A percentile compares a stretch with the other conserved stretches of the same genome.
phyloP scores from a whole-genome alignment of 2,329 filamentous ascomycete species.

The Cryphonectria japonica region DNA sequence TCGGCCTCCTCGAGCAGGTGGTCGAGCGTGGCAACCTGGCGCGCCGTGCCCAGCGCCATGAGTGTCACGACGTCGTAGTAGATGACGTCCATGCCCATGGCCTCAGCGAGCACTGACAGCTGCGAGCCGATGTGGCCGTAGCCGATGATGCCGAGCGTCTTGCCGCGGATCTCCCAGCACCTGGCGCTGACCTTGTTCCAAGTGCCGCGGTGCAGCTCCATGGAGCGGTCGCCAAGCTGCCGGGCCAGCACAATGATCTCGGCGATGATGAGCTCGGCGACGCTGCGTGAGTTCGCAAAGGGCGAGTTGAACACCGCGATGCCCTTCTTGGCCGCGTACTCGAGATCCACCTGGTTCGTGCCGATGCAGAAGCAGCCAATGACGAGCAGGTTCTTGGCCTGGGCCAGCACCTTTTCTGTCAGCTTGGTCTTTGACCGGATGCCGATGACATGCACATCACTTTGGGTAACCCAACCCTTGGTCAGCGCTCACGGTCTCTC shows the following conservation, averaged over 20 bases:
- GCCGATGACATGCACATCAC: slow-evolving; percentile 94
- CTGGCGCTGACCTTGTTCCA: slow-evolving; percentile 98
- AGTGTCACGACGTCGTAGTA: slow-evolving; percentile 95
- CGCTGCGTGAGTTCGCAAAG: slow-evolving; percentile 96
- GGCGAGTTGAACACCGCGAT: slow-evolving; percentile 99
- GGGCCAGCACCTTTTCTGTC: slow-evolving; percentile 78
- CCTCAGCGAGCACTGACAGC: slow-evolving; percentile 90
- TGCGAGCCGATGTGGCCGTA: slow-evolving; percentile 98
- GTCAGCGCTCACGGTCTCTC: not conserved
- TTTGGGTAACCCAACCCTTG: slow-evolving; percentile 42
- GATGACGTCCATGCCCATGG: slow-evolving; percentile 97
- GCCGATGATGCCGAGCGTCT: slow-evolving; percentile 93
- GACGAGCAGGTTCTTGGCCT: slow-evolving; percentile 93
- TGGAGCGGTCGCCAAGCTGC: slow-evolving; percentile 90
- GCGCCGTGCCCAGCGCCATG: slow-evolving; percentile 89
- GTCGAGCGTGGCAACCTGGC: slow-evolving; percentile 78
- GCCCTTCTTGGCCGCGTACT: slow-evolving; percentile 79
- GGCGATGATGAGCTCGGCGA: slow-evolving; percentile 92
- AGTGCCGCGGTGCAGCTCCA: slow-evolving; percentile 88
- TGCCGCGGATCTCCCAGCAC: slow-evolving; percentile 98
- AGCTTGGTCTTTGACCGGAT: slow-evolving; percentile 98
- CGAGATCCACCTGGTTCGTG: slow-evolving; percentile 91
- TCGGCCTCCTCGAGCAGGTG: slow-evolving; percentile 79
- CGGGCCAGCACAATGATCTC: slow-evolving; percentile 92
- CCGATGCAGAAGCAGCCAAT: slow-evolving; percentile 99